Percentiles rank a stretch among this genome's conserved stretches.
phyloP scores from a whole-genome alignment of 371 early-diverging fungal species.

The Sporodiniella umbellata region DNA sequence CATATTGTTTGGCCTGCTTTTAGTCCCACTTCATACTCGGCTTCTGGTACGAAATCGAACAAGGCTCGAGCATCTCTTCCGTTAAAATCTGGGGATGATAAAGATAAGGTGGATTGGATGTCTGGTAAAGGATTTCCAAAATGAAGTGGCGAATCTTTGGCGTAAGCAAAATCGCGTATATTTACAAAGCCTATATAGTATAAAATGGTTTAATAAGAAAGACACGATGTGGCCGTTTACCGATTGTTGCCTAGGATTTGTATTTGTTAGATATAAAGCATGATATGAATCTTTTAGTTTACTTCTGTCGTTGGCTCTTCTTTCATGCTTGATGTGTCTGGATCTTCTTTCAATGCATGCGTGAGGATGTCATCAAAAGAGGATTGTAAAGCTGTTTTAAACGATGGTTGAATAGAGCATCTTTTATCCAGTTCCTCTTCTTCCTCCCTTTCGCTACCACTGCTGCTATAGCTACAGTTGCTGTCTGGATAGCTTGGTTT shows the following conservation, averaged over 20 bases:
- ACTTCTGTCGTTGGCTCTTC: neutral
- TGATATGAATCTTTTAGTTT: neutral
- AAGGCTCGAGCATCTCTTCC: conserved; percentile 58
- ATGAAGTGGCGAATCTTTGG: conserved; percentile 55
- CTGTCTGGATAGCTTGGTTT: neutral
- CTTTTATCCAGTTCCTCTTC: neutral
- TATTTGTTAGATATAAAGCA: neutral
- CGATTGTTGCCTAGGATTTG: neutral
- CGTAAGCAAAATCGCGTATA: conserved; percentile 72
- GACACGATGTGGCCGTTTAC: neutral
- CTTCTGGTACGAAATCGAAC: conserved; percentile 76
- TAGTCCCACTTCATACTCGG: conserved; percentile 63
- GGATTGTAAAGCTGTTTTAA: neutral
- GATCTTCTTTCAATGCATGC: neutral
- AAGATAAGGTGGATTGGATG: conserved; percentile 16
- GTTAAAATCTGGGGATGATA: conserved; percentile 33
- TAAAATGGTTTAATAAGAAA: neutral
- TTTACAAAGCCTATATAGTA: conserved; percentile 16
- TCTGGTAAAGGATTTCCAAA: conserved; percentile 34
- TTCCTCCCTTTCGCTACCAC: neutral
- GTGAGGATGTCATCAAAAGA: neutral
- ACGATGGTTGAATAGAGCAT: neutral
- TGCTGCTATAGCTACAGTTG: neutral
- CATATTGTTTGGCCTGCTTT: conserved; percentile 59
- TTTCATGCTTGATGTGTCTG: neutral